Conservation (phyloP, 2,329 filamentous ascomycete species). For the Thelonectria blattea region DNA sequence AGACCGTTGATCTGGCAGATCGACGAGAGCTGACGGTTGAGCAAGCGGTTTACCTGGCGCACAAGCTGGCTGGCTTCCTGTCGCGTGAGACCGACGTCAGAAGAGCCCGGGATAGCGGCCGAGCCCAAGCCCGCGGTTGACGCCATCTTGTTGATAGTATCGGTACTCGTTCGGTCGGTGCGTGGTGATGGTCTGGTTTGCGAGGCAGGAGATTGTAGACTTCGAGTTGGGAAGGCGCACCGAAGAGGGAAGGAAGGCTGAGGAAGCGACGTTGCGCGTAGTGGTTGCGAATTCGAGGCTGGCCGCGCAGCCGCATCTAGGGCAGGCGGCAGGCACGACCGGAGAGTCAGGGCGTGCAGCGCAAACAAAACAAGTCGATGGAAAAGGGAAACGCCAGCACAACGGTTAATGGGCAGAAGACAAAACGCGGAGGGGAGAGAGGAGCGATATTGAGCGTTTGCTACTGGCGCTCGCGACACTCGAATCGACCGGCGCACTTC, state of each 20-base stretch:
- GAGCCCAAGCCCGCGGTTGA: conserved; percentile 34
- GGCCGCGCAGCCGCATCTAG: conserved; percentile 39
- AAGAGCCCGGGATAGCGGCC: conserved; percentile 23
- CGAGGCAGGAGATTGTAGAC: conserved; percentile 1
- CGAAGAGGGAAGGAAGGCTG: neutral
- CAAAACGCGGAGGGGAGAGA: neutral
- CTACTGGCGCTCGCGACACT: conserved; percentile 5
- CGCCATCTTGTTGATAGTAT: conserved; percentile 26
- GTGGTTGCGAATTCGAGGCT: conserved; percentile 22
- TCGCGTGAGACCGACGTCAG: conserved; percentile 40
- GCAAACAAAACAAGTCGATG: neutral
- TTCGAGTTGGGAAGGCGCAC: neutral
- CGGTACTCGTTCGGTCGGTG: neutral
- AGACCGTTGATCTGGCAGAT: conserved; percentile 79
- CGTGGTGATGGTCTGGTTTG: conserved; percentile 5
- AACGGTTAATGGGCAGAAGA: neutral
- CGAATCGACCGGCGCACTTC: conserved; percentile 26
- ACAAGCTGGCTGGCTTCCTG: conserved; percentile 54
- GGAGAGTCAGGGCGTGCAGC: conserved; percentile 5
- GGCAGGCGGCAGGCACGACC: conserved; percentile 27
- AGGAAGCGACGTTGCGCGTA: conserved; percentile 25
- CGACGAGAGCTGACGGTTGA: conserved; percentile 72
- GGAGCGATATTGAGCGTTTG: neutral
- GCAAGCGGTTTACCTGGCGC: conserved; percentile 52
- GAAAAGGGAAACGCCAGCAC: neutral